Evolutionary conservation across 495 filamentous ascomycete species (phyloP).

Genomic region (Aspergillus leporis): DNA sequence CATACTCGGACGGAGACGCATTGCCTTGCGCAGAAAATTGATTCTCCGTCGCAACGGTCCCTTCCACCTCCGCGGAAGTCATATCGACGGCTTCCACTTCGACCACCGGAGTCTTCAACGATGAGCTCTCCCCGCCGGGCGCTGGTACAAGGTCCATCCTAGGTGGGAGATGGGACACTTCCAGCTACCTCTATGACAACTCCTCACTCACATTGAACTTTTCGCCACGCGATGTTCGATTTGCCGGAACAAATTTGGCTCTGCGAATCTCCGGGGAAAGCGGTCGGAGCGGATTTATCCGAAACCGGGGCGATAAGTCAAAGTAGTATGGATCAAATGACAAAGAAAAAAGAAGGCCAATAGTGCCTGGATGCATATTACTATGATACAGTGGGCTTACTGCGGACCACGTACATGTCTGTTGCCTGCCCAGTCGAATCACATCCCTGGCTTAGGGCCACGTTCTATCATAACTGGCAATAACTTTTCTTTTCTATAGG

Average conservation of each 20-base stretch:
- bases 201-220: conserved; percentile 36
- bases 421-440: neutral
- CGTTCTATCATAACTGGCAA: neutral
- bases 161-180: conserved; percentile 29
- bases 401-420: neutral
- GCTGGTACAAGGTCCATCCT: conserved; percentile 48
- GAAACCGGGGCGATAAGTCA: conserved; percentile 26
- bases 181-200: conserved; percentile 35
- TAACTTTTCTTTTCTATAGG: conserved; percentile 18
- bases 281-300: conserved; percentile 38
- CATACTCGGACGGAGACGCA: conserved; percentile 41
- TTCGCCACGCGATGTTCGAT: conserved; percentile 23
- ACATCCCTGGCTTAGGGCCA: neutral
- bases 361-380: neutral
- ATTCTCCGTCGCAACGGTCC: conserved; percentile 24
- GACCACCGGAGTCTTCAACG: conserved; percentile 45
- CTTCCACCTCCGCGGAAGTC: conserved; percentile 26
- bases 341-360: neutral
- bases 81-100: conserved; percentile 48
- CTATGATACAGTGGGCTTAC: neutral
- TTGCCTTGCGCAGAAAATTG: conserved; percentile 28
- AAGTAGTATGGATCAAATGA: conserved; percentile 8
- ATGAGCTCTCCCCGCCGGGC: conserved; percentile 36
- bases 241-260: conserved; percentile 32
- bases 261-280: conserved; percentile 26